Percentiles rank a stretch among this genome's conserved stretches.
phyloP scores from a whole-genome alignment of 352 stramenopile genomes.

The Pythium myriotylum region DNA sequence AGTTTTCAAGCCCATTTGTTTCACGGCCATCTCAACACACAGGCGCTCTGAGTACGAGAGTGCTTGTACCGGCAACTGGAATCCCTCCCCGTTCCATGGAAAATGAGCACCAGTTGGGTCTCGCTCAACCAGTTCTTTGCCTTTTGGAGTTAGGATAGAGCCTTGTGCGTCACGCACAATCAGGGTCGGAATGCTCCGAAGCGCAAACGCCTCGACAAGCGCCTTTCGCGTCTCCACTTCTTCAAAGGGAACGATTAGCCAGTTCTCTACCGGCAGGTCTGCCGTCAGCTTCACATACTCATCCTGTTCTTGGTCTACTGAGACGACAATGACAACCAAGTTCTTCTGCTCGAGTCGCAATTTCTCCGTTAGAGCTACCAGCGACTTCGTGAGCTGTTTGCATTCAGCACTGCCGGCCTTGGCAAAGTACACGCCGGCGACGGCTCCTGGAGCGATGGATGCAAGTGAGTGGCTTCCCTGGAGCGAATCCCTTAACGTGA shows the following conservation, averaged over 20 bases:
- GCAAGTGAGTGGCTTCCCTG: constrained; percentile 70
- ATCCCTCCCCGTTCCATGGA: constrained; percentile 60
- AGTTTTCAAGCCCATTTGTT: constrained; percentile 79
- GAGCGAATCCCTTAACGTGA: constrained; percentile 73
- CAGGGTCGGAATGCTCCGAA: constrained; percentile 59
- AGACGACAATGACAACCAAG: constrained; percentile 77
- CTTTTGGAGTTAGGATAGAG: constrained; percentile 68
- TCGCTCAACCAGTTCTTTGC: constrained; percentile 61
- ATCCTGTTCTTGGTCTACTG: constrained; percentile 65
- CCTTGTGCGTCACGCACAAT: constrained; percentile 62
- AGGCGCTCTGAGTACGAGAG: constrained; percentile 61
- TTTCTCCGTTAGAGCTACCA: constrained; percentile 51
- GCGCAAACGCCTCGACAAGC: constrained; percentile 63
- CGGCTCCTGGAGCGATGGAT: constrained; percentile 45
- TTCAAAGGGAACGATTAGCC: constrained; percentile 74
- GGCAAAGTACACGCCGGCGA: constrained; percentile 82
- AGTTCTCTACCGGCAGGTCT: constrained; percentile 58
- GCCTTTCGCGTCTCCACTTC: constrained; percentile 75
- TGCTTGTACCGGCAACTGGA: constrained; percentile 50
- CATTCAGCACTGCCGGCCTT: constrained; percentile 48
- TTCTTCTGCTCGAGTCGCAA: constrained; percentile 46
- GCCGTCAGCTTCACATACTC: constrained; percentile 56
- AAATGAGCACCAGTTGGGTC: constrained; percentile 67
- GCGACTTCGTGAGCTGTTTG: constrained; percentile 51
- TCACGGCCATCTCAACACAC: constrained; percentile 67